Percentiles rank a stretch among this genome's conserved stretches.
Conservation (phyloP, 2,329 filamentous ascomycete genomes). For the Remersonia thermophila region DNA sequence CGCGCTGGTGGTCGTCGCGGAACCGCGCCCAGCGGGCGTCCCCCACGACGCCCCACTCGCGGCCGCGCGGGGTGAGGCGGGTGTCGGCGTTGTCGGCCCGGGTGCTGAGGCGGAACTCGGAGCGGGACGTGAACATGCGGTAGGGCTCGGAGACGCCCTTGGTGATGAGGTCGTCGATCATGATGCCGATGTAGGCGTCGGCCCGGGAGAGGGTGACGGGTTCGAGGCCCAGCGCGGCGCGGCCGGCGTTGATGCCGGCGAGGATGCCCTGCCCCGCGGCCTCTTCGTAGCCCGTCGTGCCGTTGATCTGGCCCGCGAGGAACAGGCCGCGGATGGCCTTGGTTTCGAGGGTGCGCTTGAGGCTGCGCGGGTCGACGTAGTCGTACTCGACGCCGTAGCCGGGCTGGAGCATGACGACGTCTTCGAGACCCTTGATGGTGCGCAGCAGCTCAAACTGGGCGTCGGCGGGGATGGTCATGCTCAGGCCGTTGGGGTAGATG, state of each 20-base stretch:
- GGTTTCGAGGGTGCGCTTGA: conserved; percentile 84
- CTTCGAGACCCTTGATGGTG: conserved; percentile 77
- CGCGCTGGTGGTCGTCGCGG: conserved; percentile 50
- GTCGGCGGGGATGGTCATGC: conserved; percentile 87
- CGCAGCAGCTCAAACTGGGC: conserved; percentile 77
- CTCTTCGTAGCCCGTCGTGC: conserved; percentile 96
- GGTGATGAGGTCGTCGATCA: conserved; percentile 95
- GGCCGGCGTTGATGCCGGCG: conserved; percentile 85
- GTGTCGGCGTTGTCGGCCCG: conserved; percentile 90
- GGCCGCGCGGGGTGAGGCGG: conserved; percentile 69
- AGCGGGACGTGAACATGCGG: conserved; percentile 93
- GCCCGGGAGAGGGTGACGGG: conserved; percentile 61
- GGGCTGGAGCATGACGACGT: conserved; percentile 82
- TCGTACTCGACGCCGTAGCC: conserved; percentile 98
- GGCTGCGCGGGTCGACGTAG: conserved; percentile 85
- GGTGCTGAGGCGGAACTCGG: conserved; percentile 86
- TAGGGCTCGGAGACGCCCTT: conserved; percentile 97
- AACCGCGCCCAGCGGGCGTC: conserved; percentile 66
- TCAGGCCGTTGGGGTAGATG: conserved; percentile 92
- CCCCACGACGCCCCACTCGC: conserved; percentile 63
- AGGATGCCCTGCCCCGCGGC: conserved; percentile 87
- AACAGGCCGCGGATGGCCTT: conserved; percentile 83
- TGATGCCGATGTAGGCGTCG: conserved; percentile 94
- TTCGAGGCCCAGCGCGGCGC: conserved; percentile 54
- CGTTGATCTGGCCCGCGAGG: conserved; percentile 93